These are phyloP conservation scores for Triangularia verruculosa DNA, from an alignment of 2,329 filamentous ascomycete species.

Conservation along the genomic window DNA sequence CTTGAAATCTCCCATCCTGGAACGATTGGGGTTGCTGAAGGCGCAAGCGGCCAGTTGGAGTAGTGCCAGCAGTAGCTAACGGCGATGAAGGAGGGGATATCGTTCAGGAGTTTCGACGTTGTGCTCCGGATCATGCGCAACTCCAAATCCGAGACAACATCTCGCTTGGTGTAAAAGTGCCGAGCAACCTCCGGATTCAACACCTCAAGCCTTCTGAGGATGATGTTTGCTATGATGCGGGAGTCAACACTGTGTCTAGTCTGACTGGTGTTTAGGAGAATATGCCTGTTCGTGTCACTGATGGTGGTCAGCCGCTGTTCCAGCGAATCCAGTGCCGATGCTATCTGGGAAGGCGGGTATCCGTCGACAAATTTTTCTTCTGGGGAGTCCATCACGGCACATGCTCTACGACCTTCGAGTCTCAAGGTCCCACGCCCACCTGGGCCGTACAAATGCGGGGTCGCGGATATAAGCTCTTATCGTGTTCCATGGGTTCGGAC, in stretches of 20 bases:
- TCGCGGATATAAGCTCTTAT: background rate
- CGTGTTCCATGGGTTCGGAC: background rate
- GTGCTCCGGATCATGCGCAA: slow-evolving; percentile 23
- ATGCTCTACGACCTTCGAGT: background rate
- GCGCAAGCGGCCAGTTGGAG: slow-evolving; percentile 19
- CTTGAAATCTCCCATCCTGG: slow-evolving; percentile 25
- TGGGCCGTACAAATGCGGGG: background rate
- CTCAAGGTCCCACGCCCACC: too few relatives aligned
- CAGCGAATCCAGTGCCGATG: slow-evolving; percentile 5
- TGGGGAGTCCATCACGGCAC: background rate
- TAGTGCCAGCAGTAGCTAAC: slow-evolving; percentile 32
- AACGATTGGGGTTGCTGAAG: slow-evolving; percentile 14
- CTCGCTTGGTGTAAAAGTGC: slow-evolving; percentile 20
- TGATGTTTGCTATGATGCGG: slow-evolving; percentile 9
- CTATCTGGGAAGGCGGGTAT: slow-evolving; percentile 8
- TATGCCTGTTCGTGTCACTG: slow-evolving; percentile 8
- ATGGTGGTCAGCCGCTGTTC: slow-evolving; percentile 13
- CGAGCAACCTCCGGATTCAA: slow-evolving; percentile 21
- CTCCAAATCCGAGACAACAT: slow-evolving; percentile 14
- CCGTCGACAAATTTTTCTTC: background rate
- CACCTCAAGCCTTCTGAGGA: slow-evolving; percentile 15
- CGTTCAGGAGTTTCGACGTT: background rate
- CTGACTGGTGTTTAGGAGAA: slow-evolving; percentile 10
- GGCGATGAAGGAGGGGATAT: slow-evolving; percentile 20
- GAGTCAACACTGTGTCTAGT: background rate